phyloP scores from a whole-genome alignment of 2,329 filamentous ascomycete genomes.

The Ascochyta koolunga region DNA sequence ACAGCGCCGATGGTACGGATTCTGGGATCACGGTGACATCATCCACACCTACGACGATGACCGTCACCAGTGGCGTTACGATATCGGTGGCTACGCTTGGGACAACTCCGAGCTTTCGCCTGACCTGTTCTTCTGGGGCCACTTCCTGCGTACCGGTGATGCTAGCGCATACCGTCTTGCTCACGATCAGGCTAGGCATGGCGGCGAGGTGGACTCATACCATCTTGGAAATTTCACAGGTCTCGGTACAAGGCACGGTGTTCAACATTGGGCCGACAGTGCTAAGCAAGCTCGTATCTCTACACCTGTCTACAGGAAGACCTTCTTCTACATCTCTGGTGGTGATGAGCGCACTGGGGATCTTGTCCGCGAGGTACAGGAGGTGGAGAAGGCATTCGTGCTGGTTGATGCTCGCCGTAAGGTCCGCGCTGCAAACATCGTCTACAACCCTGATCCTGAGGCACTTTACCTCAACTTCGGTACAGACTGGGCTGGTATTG shows the following conservation, averaged over 20 bases:
- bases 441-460: constrained; percentile 51
- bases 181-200: constrained; percentile 64
- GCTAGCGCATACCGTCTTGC: constrained; percentile 65
- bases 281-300: constrained; percentile 68
- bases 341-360: constrained; percentile 64
- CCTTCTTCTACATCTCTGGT: constrained; percentile 63
- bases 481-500: constrained; percentile 65
- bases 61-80: constrained; percentile 67
- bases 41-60: constrained; percentile 67
- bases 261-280: constrained; percentile 67
- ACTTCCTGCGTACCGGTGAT: constrained; percentile 65
- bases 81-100: constrained; percentile 69
- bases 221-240: constrained; percentile 64
- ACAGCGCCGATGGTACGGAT: constrained; percentile 67
- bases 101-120: constrained; percentile 69
- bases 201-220: constrained; percentile 67
- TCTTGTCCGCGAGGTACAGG: constrained; percentile 58
- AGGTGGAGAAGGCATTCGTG: constrained; percentile 60
- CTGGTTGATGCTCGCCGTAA: constrained; percentile 64
- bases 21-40: constrained; percentile 67
- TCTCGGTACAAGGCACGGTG: constrained; percentile 66
- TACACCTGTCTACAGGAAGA: constrained; percentile 62
- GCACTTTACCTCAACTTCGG: constrained; percentile 60
- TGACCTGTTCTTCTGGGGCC: constrained; percentile 67
- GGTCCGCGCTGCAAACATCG: constrained; percentile 60